Evolutionary conservation across 1,284 basidiomycete genomes (phyloP), one percentile per base, ranked within the genome.

Genomic region (Inonotus hispidus): DNA sequence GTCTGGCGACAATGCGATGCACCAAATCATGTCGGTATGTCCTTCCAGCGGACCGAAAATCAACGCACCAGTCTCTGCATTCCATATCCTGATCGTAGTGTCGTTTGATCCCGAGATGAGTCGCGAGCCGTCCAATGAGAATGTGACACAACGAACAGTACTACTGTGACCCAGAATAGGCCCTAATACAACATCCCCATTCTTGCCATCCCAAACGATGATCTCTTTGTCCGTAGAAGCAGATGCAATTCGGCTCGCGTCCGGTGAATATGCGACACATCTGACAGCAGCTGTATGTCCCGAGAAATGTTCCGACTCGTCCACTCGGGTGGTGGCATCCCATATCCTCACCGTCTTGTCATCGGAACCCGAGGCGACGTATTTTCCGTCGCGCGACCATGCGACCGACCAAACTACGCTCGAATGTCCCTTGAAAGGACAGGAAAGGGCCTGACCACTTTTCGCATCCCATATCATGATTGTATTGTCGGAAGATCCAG

Each of bases 161-260:
- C 32, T 37, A 16, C 21, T 21, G 5, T 43, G 41, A 19, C 14
- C 41, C 41, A 43, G 38, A 13, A 43, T 53, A 10, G 16, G 35
- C 19, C 19, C 13, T 19, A 43, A 43, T 14, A 43, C 41, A 8
- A 11, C 10, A 8, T 60, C 13, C 14, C 58, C 58, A 16, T n/a
- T 61, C 41, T 41, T 19, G 1, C 62, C 60, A 56, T 70, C 61
- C 71, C 71, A 72, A 2, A 71, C 29, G 25, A 66, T 55, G 23
- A 71, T 59, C 3, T 61, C 60, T 1, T 53, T 46, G 61, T 70
- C 69, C 25, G 19, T 3, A 43, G 41, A 43, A 13, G 1, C 41
- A 43, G 41, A 43, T 19, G 41, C 41, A 19, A 43, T 43, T 14
- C 41, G 41, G 16, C 41, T 39, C 37, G 66, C 66, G 58, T 53